A percentile compares a stretch with the other conserved stretches of the same genome.
These are phyloP conservation scores for Leishmania mexicana DNA, from an alignment of 208 protist species.

Conservation along the genomic window DNA sequence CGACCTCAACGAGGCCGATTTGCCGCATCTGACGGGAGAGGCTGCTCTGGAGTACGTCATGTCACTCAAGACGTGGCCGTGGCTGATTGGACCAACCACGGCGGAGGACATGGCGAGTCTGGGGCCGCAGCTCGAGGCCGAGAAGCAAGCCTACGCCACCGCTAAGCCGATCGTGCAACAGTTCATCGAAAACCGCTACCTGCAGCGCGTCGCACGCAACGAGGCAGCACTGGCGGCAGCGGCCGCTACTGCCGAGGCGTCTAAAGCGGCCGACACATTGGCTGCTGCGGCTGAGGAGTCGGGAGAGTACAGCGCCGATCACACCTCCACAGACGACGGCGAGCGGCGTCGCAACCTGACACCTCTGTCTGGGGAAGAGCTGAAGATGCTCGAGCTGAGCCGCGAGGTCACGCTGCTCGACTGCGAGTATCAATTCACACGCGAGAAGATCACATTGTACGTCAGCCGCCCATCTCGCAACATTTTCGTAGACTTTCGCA, in stretches of 20 bases:
- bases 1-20: not conserved
- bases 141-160: conserved; percentile 31
- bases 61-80: conserved; percentile 40
- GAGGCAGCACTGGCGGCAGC: conserved; percentile 11
- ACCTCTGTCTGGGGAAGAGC: conserved; percentile 19
- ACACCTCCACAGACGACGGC: conserved; percentile 13
- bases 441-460: conserved; percentile 75
- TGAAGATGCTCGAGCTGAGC: conserved; percentile 31
- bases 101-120: conserved; percentile 29
- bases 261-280: not conserved
- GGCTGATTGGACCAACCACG: conserved; percentile 40
- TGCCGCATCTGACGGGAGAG: conserved; percentile 25
- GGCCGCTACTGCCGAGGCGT: conserved; percentile 1
- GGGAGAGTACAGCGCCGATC: conserved; percentile 4
- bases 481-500: conserved; percentile 72
- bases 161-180: conserved; percentile 43
- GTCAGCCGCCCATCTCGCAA: conserved; percentile 45
- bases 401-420: conserved; percentile 45
- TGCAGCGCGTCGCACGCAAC: conserved; percentile 29
- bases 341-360: conserved; percentile 16
- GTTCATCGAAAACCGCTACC: conserved; percentile 41
- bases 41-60: conserved; percentile 29
- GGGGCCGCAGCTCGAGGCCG: conserved; percentile 26
- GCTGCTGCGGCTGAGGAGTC: not conserved
- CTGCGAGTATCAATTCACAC: conserved; percentile 71